Evolutionary conservation across 768 basidiomycete species (phyloP), one percentile per base, ranked within the genome.

Genomic region (Fistulinella prunicolor): DNA sequence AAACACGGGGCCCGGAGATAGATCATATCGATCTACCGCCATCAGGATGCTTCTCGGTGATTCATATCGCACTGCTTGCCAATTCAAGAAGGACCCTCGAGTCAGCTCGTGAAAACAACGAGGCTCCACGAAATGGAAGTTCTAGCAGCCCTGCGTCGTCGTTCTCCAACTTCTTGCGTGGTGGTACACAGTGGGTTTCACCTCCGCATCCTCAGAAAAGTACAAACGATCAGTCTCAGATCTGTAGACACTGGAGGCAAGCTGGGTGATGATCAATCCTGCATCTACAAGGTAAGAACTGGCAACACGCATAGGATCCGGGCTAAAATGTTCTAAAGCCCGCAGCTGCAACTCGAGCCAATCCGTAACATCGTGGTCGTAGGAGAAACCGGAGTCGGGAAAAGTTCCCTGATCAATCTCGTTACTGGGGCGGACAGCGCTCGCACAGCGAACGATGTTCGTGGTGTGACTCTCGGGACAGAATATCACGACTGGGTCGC

Each of bases 341-440:
- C 28, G 17, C 47, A 32, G 22, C 49, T 49, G 16, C 47, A 37
- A 24, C 52, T 49, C 16, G 49, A 49, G 29, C 42, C 62, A 1
- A 49, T 57, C 29, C 60, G 64, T 36, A 67, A 67, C 42, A 55
- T 67, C 24, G 51, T 67, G 41, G 22, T 66, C 6, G 52, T 50
- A 30, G 64, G 64, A 22, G 64, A 67, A 49, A 61, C 59, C 1
- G 66, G 64, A 3, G 60, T 61, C 24, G 64, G 64, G 7, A 66
- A 66, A 48, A 67, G 63, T 17, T 66, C 64, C 23, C 40, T 67
- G 0, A 57, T 67, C 53, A 67, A 67, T 40, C 56, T 67, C 26
- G 46, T 65, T 16, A 47, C 43, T 14, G 70, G 57, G 2, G 47
- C 23, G 9, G 61, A 64, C 17, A 57, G 46, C 0, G 63, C 62